Evolutionary conservation across 768 basidiomycete genomes (phyloP), one percentile per base, ranked within the genome.

Genomic region (Naganishia kalamii): DNA sequence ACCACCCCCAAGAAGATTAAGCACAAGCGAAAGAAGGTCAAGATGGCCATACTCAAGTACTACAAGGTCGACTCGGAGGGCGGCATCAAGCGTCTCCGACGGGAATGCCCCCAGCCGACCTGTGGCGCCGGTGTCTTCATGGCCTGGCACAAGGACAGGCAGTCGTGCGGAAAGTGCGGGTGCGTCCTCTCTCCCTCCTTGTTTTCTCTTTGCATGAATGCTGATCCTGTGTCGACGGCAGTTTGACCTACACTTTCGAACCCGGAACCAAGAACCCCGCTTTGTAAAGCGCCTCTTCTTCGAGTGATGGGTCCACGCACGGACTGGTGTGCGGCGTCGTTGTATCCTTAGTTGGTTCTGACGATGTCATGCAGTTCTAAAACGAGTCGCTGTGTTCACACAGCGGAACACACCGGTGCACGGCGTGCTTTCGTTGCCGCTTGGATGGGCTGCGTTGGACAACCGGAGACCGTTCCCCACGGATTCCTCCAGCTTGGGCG

Each of bases 11-110:
- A 94, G 86, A 97, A 97, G 85, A 87, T 96, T 86, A 98, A 96
- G 88, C 93, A 94, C 84, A 96, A 96, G 86, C 88, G 89, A 81
- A 97, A 98, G 86, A 96, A 97, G 85, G 91, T 94, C 84, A 98
- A 97, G 88, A 97, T 99, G 92, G 83, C 92, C 76, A 96, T 98
- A 82, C 84, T 99, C 80, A 98, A 98, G 83, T 99, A 96, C 85
- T 99, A 97, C 85, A 94, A 96, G 83, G 93, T 99, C 73, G 94
- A 97, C 82, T 93, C 92, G 49, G 94, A 98, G 74, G 96, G 94
- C 80, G 97, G 96, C 83, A 93, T 98, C 85, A 96, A 96, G 85
- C 92, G 96, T 79, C 87, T 99, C 68, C 87, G 94, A 77, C 90
- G 96, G 72, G 94, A 98, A 80, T 99, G 96, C 68, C 80, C 47